Percentiles rank a stretch among this genome's conserved stretches.
Evolutionary conservation across 139 green algal species (phyloP).

Genomic region (Zygnema circumcarinatum): DNA sequence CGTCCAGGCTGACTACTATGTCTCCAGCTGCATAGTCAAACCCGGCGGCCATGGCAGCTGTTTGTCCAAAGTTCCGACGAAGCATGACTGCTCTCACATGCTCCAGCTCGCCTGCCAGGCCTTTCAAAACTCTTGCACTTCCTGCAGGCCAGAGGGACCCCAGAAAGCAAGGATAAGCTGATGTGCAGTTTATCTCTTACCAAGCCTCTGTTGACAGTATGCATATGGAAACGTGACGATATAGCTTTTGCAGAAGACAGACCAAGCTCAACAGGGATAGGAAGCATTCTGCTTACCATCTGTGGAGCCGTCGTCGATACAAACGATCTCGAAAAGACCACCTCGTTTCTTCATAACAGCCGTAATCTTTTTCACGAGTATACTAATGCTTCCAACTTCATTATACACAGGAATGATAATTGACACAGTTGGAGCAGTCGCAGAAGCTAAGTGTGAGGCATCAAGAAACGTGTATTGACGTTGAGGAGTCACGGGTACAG

Average conservation of each 20-base stretch:
- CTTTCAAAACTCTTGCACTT: slow-evolving; percentile 44
- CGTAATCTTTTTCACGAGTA: slow-evolving; percentile 59
- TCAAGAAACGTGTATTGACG: background rate
- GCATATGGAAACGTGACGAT: too few relatives aligned
- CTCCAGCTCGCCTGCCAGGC: slow-evolving; percentile 42
- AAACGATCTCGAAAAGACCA: slow-evolving; percentile 63
- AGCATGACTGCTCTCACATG: slow-evolving; percentile 56
- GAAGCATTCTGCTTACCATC: slow-evolving; percentile 56
- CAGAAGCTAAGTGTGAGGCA: background rate
- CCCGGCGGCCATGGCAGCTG: slow-evolving; percentile 60
- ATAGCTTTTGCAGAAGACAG: too few relatives aligned
- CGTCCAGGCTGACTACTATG: slow-evolving; percentile 63
- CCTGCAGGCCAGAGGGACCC: background rate
- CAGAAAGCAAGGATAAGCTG: background rate
- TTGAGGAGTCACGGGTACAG: background rate
- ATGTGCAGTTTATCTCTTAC: too few relatives aligned
- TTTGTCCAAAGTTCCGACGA: slow-evolving; percentile 64
- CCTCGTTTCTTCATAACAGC: slow-evolving; percentile 38
- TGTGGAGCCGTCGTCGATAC: slow-evolving; percentile 59
- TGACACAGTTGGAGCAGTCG: slow-evolving; percentile 36
- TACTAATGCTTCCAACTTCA: slow-evolving; percentile 57
- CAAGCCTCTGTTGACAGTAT: too few relatives aligned
- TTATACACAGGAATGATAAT: slow-evolving; percentile 63
- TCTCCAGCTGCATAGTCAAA: slow-evolving; percentile 56
- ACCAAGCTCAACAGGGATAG: too few relatives aligned